Base-by-base conservation (phyloP, 257 asterid species). In the Scutellaria minor region DNA sequence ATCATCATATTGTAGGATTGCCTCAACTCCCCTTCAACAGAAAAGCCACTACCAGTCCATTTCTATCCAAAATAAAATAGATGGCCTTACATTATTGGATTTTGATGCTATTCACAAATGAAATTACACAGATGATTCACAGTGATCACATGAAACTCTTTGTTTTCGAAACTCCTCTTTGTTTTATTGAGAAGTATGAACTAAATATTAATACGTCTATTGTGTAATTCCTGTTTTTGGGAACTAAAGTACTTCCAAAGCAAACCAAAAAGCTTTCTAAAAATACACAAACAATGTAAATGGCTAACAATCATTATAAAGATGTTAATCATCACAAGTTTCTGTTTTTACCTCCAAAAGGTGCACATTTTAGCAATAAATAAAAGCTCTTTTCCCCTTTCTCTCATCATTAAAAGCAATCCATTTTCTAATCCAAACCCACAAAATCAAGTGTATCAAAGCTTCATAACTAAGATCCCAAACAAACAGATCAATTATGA, bases 291-390 rank as follows among this genome's bases (percentile, higher is more conserved):
- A 31, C 62, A 1, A 37, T 48, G 6, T 18, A 12, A 35, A 18
- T 41, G 14, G 39, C 37, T 44, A 41, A 63, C 15, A 63, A 14
- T 63, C 40, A 63, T 24, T 7, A 22, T 4, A 11, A 27, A 46
- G 48, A 18, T 65, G 56, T 48, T 47, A 27, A 27, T 24, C 46
- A n/a, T 13, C 59, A 66, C 58, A 48, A 66, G 58, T 64, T 64
- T 22, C 69, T 27, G 20, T 9, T 42, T 63, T 1, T 24, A 45
- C 42, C n/a, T 24, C 18, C 18, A 64, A 63, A 15, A 63, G 5
- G 10, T 42, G 13, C 70, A 64, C 41, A 44, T 46, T 46, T 65
- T 13, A 50, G 42, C 46, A 13, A 7, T 0, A 40, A 13, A 3
- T 1, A 6, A n/a, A 9, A 3, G 0, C 9, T 41, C 7, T 42